Evolutionary conservation across 2,329 filamentous ascomycete species (phyloP), one percentile per base, ranked within the genome.

Genomic region (Aspergillus costaricaensis): DNA sequence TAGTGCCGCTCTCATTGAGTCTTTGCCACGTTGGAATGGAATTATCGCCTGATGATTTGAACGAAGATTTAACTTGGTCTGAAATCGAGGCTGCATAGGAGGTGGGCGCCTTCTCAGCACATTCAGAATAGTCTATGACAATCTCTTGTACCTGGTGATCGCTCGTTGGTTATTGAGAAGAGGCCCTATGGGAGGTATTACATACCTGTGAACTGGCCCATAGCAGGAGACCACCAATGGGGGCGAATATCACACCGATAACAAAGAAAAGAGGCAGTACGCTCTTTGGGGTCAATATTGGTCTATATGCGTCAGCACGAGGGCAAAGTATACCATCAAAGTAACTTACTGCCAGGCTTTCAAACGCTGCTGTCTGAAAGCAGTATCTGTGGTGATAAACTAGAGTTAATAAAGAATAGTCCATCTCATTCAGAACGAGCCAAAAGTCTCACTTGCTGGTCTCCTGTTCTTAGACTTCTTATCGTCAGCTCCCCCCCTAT

Each of bases 201-300:
- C 81, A 68, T 79, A 95, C 91, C 79, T 89, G 85, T 19, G 90
- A 84, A 78, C 91, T 97, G 32, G 93, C 92, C 79, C 89, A 97
- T 57, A 97, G 81, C 53, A 98, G 81, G 51, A 95, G 79, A 54
- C 92, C 94, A 44, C 94, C 94, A 67, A 98, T 93, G 58, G 94
- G 92, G 36, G 93, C 93, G 76, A 97, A 96, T 74, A 98, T 91
- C 69, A 96, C 85, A 61, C 92, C 93, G 70, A 97, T 88, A 54
- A 86, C 86, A 76, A 97, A 96, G 82, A 97, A 96, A 62, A 97
- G 85, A 63, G 92, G 92, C 36, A 96, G 82, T 38, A 96, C 92
- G 49, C 92, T 96, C 81, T 96, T 96, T 2, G 94, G 94, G 3
- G 94, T 98, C 55, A 97, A 83, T 73, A 98, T 97, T 39, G 94